phyloP scores from a whole-genome alignment of 352 stramenopile genomes.

The Phytophthora brassicae region DNA sequence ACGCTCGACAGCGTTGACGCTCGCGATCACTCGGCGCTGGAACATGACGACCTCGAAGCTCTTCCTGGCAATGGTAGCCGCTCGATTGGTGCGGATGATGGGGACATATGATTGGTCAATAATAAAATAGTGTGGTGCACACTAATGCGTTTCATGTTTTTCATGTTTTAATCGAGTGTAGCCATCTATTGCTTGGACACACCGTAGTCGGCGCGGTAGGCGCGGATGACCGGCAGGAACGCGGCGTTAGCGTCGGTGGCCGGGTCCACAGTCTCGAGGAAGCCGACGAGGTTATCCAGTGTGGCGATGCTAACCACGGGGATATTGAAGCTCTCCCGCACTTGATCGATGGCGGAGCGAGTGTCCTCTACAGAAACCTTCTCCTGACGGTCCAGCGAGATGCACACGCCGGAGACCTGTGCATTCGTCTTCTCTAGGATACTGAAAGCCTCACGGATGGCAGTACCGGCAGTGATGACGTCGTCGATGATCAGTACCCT shows the following conservation, averaged over 20 bases:
- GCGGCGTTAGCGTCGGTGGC: conserved; percentile 53
- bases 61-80: conserved; percentile 23
- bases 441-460: conserved; percentile 94
- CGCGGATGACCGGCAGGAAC: conserved; percentile 71
- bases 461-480: conserved; percentile 99
- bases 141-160: conserved; percentile 2
- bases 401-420: conserved; percentile 94
- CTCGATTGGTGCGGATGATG: conserved; percentile 27
- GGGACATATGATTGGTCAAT: neutral
- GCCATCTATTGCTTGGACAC: conserved; percentile 43
- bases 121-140: neutral
- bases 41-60: conserved; percentile 64
- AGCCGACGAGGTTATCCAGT: conserved; percentile 92
- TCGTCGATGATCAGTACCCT: conserved; percentile 99
- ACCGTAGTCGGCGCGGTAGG: conserved; percentile 76
- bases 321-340: conserved; percentile 89
- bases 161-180: neutral
- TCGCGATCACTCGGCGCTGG: conserved; percentile 58
- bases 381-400: conserved; percentile 98
- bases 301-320: conserved; percentile 95
- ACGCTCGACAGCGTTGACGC: conserved; percentile 50
- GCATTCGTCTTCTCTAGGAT: conserved; percentile 92
- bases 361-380: conserved; percentile 93
- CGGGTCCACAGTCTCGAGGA: conserved; percentile 68
- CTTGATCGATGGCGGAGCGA: conserved; percentile 93